Conservation (phyloP, 441 rosid species). For the Bruguiera hainesii region DNA sequence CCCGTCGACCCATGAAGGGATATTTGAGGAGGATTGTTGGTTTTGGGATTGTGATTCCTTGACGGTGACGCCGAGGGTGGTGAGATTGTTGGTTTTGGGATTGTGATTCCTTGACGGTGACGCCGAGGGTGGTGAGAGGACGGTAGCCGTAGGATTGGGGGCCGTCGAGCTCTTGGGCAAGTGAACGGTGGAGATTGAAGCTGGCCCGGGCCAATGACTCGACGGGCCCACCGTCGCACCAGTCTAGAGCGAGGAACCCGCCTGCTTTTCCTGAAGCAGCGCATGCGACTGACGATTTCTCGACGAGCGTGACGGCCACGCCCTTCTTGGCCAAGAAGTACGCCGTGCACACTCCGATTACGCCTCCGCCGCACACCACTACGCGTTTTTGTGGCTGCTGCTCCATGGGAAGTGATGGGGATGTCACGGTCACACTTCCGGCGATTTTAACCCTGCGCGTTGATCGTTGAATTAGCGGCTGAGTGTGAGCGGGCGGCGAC, state of each 20-base stretch:
- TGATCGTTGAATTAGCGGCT: slow-evolving; percentile 10
- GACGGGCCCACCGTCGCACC: slow-evolving; percentile 75
- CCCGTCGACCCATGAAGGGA: slow-evolving; percentile 79
- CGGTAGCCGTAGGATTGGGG: slow-evolving; percentile 68
- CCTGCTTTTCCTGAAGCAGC: slow-evolving; percentile 88
- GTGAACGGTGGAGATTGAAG: slow-evolving; percentile 77
- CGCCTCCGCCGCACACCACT: slow-evolving; percentile 74
- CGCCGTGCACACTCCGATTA: slow-evolving; percentile 85
- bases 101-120: slow-evolving; percentile 50
- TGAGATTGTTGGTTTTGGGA: slow-evolving; percentile 22
- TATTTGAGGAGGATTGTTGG: background rate
- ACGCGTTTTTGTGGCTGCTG: slow-evolving; percentile 35
- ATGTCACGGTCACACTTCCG: slow-evolving; percentile 3
- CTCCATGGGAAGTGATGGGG: slow-evolving; percentile 28
- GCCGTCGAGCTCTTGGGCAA: slow-evolving; percentile 68
- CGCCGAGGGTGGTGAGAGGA: slow-evolving; percentile 55
- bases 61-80: slow-evolving; percentile 58
- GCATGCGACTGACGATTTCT: slow-evolving; percentile 74
- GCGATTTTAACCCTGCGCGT: background rate
- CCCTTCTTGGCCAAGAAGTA: slow-evolving; percentile 74
- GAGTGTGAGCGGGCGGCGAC: slow-evolving; percentile 3
- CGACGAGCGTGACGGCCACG: slow-evolving; percentile 65
- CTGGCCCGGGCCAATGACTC: slow-evolving; percentile 66
- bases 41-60: slow-evolving; percentile 35
- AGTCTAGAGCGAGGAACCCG: slow-evolving; percentile 80